Evolutionary conservation across 1,139 yeast genomes (phyloP).

Genomic region (Chernovozyma aurita): DNA sequence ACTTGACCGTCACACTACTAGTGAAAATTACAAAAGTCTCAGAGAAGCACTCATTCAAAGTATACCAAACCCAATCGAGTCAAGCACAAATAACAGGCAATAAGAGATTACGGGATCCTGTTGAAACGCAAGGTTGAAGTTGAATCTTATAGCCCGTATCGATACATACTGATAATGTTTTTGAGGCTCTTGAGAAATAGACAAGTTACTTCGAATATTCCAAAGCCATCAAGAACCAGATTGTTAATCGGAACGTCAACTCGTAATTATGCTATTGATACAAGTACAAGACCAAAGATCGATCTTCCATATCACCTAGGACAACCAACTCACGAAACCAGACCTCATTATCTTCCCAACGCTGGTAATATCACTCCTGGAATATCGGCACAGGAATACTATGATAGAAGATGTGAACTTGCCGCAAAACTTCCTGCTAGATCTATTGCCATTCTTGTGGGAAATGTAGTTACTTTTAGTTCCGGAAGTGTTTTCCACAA

Average conservation of each 20-base stretch:
- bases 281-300: constrained; percentile 16
- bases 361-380: constrained; percentile 88
- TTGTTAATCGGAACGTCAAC: no score
- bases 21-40: neutral
- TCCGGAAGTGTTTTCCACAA: constrained; percentile 89
- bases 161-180: no score
- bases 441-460: constrained; percentile 71
- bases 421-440: constrained; percentile 55
- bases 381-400: constrained; percentile 78
- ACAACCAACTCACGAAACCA: constrained; percentile 82
- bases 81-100: no score
- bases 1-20: neutral
- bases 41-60: neutral
- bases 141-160: no score
- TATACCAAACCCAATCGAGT: no score
- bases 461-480: constrained; percentile 68
- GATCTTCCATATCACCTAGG: constrained; percentile 48
- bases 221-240: no score
- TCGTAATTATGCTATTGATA: neutral
- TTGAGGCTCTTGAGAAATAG: no score
- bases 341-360: constrained; percentile 65
- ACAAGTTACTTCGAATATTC: no score
- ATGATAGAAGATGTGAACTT: constrained; percentile 57
- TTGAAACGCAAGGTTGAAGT: no score
- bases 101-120: no score